Conservation (phyloP, 768 basidiomycete species). For the Hericium erinaceus region DNA sequence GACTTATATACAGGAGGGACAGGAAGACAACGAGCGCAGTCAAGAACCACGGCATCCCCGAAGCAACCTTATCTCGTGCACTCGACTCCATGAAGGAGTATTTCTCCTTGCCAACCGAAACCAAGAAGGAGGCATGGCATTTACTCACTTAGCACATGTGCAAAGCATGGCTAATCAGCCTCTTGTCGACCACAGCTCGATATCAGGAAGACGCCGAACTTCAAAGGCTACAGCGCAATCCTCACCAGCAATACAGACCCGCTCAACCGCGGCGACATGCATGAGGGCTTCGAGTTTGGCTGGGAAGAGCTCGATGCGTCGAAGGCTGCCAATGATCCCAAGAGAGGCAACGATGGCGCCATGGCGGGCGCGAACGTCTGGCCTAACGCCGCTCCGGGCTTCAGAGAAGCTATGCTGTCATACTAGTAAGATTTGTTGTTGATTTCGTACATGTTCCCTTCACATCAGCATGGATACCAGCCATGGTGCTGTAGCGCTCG, state of each 20-base stretch:
- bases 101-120: constrained; percentile 53
- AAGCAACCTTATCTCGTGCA: constrained; percentile 34
- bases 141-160: too few relatives aligned
- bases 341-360: constrained; percentile 34
- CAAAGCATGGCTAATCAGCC: too few relatives aligned
- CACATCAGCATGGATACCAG: constrained; percentile 21
- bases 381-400: constrained; percentile 55
- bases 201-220: constrained; percentile 56
- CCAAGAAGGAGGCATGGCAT: constrained; percentile 53
- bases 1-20: not conserved
- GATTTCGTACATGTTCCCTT: not conserved
- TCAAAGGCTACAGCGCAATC: constrained; percentile 68
- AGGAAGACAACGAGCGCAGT: constrained; percentile 33
- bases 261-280: constrained; percentile 72
- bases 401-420: constrained; percentile 45
- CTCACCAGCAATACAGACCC: constrained; percentile 71
- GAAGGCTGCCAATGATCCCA: constrained; percentile 17
- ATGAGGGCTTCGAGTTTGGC: constrained; percentile 87
- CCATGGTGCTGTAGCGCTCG: constrained; percentile 42
- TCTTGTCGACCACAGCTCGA: constrained; percentile 41
- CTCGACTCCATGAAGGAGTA: constrained; percentile 47
- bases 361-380: constrained; percentile 74
- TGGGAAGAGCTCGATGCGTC: constrained; percentile 44
- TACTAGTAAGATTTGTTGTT: constrained; percentile 49
- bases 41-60: constrained; percentile 65